These are phyloP conservation scores for Colletotrichum trifolii DNA, from an alignment of 2,329 filamentous ascomycete genomes.

Conservation along the genomic window DNA sequence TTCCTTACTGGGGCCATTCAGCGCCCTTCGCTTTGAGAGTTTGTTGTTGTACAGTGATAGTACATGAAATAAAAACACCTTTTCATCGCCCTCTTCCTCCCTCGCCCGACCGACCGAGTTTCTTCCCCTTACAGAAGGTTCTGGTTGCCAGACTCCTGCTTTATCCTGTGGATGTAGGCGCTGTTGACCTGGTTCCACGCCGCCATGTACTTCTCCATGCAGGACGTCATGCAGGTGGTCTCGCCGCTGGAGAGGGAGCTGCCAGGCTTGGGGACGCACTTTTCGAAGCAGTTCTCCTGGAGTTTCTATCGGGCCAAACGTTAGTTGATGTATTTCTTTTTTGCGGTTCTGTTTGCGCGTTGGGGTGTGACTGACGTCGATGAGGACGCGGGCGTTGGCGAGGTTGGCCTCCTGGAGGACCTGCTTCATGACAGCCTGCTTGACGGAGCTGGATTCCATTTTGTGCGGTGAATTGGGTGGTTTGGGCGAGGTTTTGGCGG, in stretches of 20 bases:
- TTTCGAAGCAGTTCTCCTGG: conserved; percentile 84
- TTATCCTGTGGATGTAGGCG: conserved; percentile 73
- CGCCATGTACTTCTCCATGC: conserved; percentile 88
- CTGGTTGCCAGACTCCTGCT: conserved; percentile 62
- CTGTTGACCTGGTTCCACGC: conserved; percentile 81
- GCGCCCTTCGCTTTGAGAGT: conserved; percentile 3
- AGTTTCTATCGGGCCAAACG: conserved; percentile 69
- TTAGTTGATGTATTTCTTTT: not conserved
- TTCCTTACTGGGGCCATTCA: conserved; percentile 2
- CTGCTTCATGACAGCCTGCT: conserved; percentile 73
- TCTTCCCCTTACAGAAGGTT: conserved; percentile 3
- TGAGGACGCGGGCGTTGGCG: conserved; percentile 75
- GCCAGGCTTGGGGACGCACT: conserved; percentile 78
- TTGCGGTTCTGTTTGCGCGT: not conserved
- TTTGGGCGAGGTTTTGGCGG: too few species aligned
- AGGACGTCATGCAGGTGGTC: conserved; percentile 76
- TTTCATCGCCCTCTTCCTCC: not conserved
- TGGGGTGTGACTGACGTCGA: conserved; percentile 67
- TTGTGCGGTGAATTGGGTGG: conserved; percentile 39
- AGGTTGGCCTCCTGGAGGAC: conserved; percentile 73
- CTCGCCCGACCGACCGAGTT: not conserved
- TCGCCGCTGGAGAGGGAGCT: conserved; percentile 74
- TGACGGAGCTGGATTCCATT: conserved; percentile 70
- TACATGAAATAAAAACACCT: conserved; percentile 20
- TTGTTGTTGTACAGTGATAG: conserved; percentile 31